Evolutionary conservation across 768 basidiomycete genomes (phyloP).

Genomic region (Boletus rubescentipes): DNA sequence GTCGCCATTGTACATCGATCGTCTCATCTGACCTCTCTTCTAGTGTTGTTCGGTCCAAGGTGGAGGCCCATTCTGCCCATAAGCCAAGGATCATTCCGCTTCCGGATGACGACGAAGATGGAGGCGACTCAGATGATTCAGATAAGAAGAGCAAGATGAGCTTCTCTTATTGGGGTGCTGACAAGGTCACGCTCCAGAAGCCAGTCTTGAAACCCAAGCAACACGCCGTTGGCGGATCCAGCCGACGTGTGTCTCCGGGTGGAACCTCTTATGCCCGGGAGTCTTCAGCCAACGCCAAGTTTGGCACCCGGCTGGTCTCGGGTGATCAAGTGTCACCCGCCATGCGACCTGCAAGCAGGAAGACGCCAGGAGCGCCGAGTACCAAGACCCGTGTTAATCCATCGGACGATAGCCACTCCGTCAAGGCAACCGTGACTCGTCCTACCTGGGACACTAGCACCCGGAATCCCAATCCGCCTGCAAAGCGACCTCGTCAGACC

Average conservation of each 20-base stretch:
- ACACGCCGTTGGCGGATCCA: conserved; percentile 33
- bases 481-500: conserved; percentile 67
- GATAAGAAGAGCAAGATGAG: conserved; percentile 93
- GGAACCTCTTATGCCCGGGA: conserved; percentile 66
- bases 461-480: conserved; percentile 36
- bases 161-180: conserved; percentile 92
- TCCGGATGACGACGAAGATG: conserved; percentile 60
- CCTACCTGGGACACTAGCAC: conserved; percentile 75
- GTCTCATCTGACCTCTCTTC: conserved; percentile 6
- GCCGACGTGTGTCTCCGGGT: conserved; percentile 42
- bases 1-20: conserved; percentile 11
- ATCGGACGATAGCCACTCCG: conserved; percentile 66
- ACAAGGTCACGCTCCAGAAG: conserved; percentile 85
- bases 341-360: conserved; percentile 62
- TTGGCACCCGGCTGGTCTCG: conserved; percentile 79
- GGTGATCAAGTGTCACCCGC: conserved; percentile 45
- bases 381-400: conserved; percentile 46
- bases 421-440: conserved; percentile 71
- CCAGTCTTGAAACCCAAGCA: conserved; percentile 56
- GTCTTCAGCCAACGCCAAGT: conserved; percentile 90
- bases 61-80: conserved; percentile 53
- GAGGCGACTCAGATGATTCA: conserved; percentile 76
- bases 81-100: conserved; percentile 69
- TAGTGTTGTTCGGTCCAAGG: conserved; percentile 72
- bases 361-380: conserved; percentile 45